A percentile compares a stretch with the other conserved stretches of the same genome.
Evolutionary conservation across 73 alveolate genomes (phyloP).

Genomic region (Uronychia setigera): DNA sequence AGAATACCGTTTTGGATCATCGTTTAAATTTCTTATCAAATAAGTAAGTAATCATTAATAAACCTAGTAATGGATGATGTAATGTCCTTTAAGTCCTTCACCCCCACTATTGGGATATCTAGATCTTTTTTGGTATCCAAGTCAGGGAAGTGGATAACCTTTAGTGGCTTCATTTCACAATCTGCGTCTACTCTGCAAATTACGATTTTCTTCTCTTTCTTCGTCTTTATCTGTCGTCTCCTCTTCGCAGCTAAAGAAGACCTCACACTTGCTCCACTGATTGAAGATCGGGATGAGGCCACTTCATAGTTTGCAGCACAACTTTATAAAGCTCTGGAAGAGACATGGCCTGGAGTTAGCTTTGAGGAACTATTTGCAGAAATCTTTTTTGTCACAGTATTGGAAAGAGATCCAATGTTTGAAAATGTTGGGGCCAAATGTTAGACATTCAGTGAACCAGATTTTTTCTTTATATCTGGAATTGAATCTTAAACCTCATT

Average conservation of each 20-base stretch:
- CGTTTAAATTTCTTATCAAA: too few relatives aligned
- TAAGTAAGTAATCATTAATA: too few relatives aligned
- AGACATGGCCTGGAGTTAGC: too few relatives aligned
- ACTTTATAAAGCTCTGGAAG: neutral
- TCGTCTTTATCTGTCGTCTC: neutral
- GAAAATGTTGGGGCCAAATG: too few relatives aligned
- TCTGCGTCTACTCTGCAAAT: conserved; percentile 62
- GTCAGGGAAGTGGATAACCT: conserved; percentile 52
- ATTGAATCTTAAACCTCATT: too few relatives aligned
- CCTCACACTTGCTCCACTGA: neutral
- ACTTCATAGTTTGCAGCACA: neutral
- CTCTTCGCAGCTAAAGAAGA: neutral
- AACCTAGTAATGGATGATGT: too few relatives aligned
- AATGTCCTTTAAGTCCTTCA: conserved; percentile 27
- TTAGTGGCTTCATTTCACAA: conserved; percentile 51
- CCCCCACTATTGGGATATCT: conserved; percentile 30
- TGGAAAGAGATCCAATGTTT: too few relatives aligned
- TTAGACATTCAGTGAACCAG: too few relatives aligned
- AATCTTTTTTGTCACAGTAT: too few relatives aligned
- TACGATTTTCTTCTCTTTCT: conserved; percentile 38
- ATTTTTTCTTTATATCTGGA: too few relatives aligned
- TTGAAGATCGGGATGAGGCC: neutral
- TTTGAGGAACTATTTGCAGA: too few relatives aligned
- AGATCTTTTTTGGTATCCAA: conserved; percentile 40
- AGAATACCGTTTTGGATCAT: too few relatives aligned